phyloP scores from a whole-genome alignment of 2,329 filamentous ascomycete species.

The Pseudomassariella vexata region DNA sequence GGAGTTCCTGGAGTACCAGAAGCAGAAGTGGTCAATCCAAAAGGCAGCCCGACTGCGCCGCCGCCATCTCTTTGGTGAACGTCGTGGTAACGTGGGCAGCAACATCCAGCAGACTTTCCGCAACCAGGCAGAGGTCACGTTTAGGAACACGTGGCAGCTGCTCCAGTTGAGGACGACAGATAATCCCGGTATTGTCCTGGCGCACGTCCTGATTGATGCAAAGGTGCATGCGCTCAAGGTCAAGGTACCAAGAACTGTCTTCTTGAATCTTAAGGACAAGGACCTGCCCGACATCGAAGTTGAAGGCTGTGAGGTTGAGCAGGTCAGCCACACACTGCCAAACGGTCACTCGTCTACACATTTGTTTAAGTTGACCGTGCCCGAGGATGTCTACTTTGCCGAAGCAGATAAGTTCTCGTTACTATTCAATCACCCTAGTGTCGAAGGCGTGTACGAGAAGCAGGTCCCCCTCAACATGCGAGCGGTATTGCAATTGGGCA shows the following conservation, averaged over 20 bases:
- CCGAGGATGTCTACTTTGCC: conserved; percentile 80
- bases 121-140: conserved; percentile 85
- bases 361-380: conserved; percentile 87
- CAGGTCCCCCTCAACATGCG: conserved; percentile 82
- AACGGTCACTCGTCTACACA: conserved; percentile 93
- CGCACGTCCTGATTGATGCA: conserved; percentile 87
- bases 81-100: conserved; percentile 58
- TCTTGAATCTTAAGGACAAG: conserved; percentile 82
- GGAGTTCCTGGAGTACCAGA: conserved; percentile 88
- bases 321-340: conserved; percentile 86
- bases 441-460: conserved; percentile 96
- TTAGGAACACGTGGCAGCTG: conserved; percentile 91
- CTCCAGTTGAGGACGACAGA: conserved; percentile 81
- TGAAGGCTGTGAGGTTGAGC: conserved; percentile 80
- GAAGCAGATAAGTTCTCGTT: conserved; percentile 77
- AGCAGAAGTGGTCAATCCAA: conserved; percentile 98
- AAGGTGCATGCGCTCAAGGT: conserved; percentile 87
- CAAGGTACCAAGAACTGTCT: conserved; percentile 82
- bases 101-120: conserved; percentile 70
- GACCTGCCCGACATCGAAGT: conserved; percentile 87
- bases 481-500: conserved; percentile 84
- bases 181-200: conserved; percentile 77
- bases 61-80: conserved; percentile 89
- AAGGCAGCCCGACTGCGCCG: conserved; percentile 81
- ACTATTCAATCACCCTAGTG: conserved; percentile 85